A percentile compares a stretch with the other conserved stretches of the same genome.
These are phyloP conservation scores for Pythium dissotocum DNA, from an alignment of 352 stramenopile genomes.

Conservation along the genomic window DNA sequence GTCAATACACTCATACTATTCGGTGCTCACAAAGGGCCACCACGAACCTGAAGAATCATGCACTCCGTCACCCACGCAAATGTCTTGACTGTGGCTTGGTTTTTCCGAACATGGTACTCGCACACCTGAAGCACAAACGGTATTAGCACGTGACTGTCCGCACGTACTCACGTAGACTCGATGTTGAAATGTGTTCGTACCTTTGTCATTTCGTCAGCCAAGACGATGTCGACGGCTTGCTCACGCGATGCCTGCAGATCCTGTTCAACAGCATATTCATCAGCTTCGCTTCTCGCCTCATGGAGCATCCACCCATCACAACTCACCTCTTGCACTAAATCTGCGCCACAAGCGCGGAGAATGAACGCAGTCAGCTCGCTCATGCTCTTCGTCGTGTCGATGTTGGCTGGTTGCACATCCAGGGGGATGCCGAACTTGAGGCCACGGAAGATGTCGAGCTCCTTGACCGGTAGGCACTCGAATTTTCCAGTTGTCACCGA, in stretches of 20 bases:
- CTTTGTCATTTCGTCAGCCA: conserved; percentile 73
- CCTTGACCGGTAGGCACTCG: conserved; percentile 40
- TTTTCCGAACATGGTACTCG: conserved; percentile 46
- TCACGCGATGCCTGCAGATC: conserved; percentile 43
- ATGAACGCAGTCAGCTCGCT: conserved; percentile 54
- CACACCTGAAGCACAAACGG: conserved; percentile 38
- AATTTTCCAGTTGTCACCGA: conserved; percentile 65
- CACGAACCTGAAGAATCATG: conserved; percentile 71
- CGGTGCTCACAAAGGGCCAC: neutral
- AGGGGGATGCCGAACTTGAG: conserved; percentile 64
- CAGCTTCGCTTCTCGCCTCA: conserved; percentile 2
- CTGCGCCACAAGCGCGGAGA: conserved; percentile 61
- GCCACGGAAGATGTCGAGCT: conserved; percentile 64
- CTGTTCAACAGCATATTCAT: conserved; percentile 26
- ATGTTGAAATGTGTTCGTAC: conserved; percentile 25
- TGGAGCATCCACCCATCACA: neutral
- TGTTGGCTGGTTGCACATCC: conserved; percentile 38
- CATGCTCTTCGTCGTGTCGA: conserved; percentile 43
- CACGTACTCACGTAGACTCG: no score
- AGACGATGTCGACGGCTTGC: conserved; percentile 53
- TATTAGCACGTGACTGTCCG: no score
- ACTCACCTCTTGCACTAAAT: conserved; percentile 56
- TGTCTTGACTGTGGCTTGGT: conserved; percentile 48
- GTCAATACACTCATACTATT: neutral
- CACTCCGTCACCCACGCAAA: conserved; percentile 84